A percentile compares a stretch with the other conserved stretches of the same genome.
Evolutionary conservation across 1,284 basidiomycete genomes (phyloP).

Genomic region (Cystobasidiaceae sp.): DNA sequence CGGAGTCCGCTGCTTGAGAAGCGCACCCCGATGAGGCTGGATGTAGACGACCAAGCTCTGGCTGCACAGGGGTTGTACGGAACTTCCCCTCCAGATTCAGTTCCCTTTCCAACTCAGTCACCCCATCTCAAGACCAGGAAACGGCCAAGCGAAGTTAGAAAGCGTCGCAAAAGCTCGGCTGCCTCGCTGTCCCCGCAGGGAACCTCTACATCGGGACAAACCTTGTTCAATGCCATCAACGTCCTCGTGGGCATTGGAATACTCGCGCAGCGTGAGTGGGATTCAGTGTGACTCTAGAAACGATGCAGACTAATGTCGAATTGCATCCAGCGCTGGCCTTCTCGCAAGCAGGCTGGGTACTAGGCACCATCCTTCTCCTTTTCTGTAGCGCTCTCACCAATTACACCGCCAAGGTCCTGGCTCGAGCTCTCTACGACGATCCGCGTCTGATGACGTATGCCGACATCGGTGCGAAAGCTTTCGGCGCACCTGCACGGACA

Average conservation of each 20-base stretch:
- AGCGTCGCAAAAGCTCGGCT: background rate
- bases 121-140: constrained; percentile 1
- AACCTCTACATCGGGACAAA: constrained; percentile 37
- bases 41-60: background rate
- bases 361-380: constrained; percentile 66
- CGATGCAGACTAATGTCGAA: background rate
- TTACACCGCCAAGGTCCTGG: constrained; percentile 81
- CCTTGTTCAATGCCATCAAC: constrained; percentile 80
- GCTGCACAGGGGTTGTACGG: constrained; percentile 10
- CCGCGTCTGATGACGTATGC: constrained; percentile 71
- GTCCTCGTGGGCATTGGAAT: constrained; percentile 79
- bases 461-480: constrained; percentile 81
- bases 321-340: constrained; percentile 61
- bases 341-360: constrained; percentile 77
- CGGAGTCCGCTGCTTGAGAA: constrained; percentile 15
- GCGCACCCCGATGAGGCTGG: background rate
- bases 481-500: constrained; percentile 64
- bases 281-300: background rate
- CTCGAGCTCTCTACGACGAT: constrained; percentile 66
- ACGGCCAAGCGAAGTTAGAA: background rate
- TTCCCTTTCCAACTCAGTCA: constrained; percentile 17
- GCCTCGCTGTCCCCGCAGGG: constrained; percentile 21
- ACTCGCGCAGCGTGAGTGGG: constrained; percentile 62
- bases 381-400: constrained; percentile 75
- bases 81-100: constrained; percentile 28